phyloP scores from a whole-genome alignment of 345 rosid species.

The Isatis tinctoria region DNA sequence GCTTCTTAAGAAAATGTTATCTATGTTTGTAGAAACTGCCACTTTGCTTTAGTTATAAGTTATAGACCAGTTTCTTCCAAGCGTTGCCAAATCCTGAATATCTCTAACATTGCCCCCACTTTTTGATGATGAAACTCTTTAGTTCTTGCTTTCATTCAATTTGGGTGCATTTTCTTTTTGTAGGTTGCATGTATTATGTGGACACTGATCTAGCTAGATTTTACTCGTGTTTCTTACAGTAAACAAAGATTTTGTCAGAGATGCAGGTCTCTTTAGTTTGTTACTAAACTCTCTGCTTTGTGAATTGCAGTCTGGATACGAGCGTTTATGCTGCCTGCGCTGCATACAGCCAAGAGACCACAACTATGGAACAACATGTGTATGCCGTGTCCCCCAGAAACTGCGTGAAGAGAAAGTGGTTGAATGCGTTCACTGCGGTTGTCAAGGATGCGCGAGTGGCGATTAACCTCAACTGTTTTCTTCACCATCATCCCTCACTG shows the following conservation, averaged over 20 bases:
- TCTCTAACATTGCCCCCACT: background rate
- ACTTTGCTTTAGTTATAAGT: background rate
- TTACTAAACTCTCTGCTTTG: background rate
- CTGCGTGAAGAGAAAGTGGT: conserved; percentile 81
- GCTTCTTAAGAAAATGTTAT: background rate
- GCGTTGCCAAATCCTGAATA: background rate
- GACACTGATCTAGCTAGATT: background rate
- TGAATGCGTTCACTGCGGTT: conserved; percentile 85
- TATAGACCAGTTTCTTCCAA: background rate
- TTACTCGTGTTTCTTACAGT: background rate
- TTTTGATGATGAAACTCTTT: background rate
- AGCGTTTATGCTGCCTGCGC: conserved; percentile 73
- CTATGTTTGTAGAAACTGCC: background rate
- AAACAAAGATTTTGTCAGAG: background rate
- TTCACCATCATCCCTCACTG: background rate
- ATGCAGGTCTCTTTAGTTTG: background rate
- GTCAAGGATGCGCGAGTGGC: conserved; percentile 78
- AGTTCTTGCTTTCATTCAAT: background rate
- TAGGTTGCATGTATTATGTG: background rate
- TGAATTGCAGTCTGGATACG: conserved; percentile 69
- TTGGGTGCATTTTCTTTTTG: background rate
- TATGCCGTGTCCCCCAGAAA: conserved; percentile 74
- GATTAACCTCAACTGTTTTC: conserved; percentile 31
- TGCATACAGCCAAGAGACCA: conserved; percentile 90
- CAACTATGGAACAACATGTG: conserved; percentile 79